Evolutionary conservation across 805 yeast species (phyloP).

Genomic region (Suhomyces prunicola): DNA sequence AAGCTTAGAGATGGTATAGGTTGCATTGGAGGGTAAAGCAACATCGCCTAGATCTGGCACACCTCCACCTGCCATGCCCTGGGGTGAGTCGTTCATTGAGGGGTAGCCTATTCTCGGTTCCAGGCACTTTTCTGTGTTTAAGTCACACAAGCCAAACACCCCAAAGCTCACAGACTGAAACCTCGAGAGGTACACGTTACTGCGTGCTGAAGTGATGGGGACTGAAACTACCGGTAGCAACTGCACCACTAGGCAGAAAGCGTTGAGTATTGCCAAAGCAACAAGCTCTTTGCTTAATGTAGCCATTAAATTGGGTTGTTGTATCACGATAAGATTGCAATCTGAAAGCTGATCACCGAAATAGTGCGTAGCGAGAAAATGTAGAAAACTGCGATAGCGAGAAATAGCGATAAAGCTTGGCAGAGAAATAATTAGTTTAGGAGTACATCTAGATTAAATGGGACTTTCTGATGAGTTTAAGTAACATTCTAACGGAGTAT

Average conservation of each 20-base stretch:
- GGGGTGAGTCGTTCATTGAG: constrained; percentile 15
- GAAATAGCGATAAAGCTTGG: background rate
- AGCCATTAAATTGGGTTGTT: background rate
- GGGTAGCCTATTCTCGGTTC: constrained; percentile 39
- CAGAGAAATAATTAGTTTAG: background rate
- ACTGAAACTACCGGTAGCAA: constrained; percentile 41
- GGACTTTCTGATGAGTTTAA: background rate
- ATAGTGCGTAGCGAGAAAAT: background rate
- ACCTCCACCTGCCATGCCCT: constrained; percentile 6
- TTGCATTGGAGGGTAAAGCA: constrained; percentile 39
- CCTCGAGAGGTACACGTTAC: constrained; percentile 28
- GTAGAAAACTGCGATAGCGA: background rate
- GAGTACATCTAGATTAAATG: background rate
- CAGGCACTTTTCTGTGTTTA: constrained; percentile 25
- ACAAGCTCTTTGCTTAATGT: constrained; percentile 31
- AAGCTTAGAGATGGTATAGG: constrained; percentile 38
- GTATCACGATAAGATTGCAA: background rate
- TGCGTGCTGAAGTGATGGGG: constrained; percentile 26
- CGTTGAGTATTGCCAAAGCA: constrained; percentile 24
- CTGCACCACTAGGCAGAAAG: constrained; percentile 34
- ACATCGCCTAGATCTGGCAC: constrained; percentile 19
- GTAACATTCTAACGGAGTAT: background rate
- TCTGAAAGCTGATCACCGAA: background rate
- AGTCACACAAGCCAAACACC: constrained; percentile 43
- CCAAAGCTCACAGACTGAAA: constrained; percentile 37